These are phyloP conservation scores for Nemania abortiva DNA, from an alignment of 2,329 filamentous ascomycete species.

Conservation along the genomic window DNA sequence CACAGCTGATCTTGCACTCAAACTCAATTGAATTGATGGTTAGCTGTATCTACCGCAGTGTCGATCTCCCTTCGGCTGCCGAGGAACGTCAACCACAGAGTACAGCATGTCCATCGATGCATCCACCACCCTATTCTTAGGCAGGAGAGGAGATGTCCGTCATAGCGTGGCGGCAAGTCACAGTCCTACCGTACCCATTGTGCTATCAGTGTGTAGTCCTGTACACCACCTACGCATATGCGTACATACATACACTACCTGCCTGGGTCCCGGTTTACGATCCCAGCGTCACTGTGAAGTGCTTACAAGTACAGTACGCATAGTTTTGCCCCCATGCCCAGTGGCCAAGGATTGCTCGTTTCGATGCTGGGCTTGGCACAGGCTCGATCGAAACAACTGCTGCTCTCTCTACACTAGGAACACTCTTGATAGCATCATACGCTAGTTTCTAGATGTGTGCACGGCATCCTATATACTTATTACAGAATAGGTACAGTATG, in stretches of 20 bases:
- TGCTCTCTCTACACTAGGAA: neutral
- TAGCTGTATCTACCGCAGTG: neutral
- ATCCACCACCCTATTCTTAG: neutral
- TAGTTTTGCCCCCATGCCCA: neutral
- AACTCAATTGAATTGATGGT: conserved; percentile 4
- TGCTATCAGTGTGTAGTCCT: neutral
- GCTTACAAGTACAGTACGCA: neutral
- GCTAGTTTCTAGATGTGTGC: neutral
- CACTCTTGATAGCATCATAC: neutral
- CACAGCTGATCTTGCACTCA: neutral
- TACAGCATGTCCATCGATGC: neutral
- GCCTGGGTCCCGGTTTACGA: conserved; percentile 1
- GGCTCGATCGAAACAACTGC: conserved; percentile 6
- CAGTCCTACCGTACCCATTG: neutral
- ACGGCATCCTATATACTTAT: neutral
- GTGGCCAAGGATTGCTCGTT: conserved; percentile 17
- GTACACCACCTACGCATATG: neutral
- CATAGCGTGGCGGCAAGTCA: neutral
- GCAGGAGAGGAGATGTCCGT: neutral
- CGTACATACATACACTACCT: neutral
- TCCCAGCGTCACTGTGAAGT: neutral
- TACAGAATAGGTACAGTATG: neutral
- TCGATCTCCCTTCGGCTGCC: conserved; percentile 16
- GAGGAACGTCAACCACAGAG: neutral
- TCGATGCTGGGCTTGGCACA: conserved; percentile 30